Evolutionary conservation across 2,329 filamentous ascomycete genomes (phyloP).

Genomic region (Stemphylium beticola): DNA sequence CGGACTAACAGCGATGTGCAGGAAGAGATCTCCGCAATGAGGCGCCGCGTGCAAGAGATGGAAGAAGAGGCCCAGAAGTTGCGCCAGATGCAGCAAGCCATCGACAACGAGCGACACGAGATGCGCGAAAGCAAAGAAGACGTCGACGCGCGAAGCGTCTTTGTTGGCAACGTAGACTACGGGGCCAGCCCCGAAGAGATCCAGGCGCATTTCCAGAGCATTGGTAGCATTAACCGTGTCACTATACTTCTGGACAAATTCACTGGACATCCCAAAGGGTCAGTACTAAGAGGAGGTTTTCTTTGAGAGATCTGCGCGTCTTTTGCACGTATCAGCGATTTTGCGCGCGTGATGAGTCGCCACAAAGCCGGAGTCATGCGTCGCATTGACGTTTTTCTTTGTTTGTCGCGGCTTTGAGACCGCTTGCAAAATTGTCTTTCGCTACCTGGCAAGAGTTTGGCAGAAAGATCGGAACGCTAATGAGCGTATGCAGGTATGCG

Average conservation of each 20-base stretch:
- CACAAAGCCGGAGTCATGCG: not conserved
- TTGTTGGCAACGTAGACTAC: slow-evolving; percentile 98
- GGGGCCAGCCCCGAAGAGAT: slow-evolving; percentile 97
- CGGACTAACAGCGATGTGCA: slow-evolving; percentile 20
- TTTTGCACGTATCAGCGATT: not conserved
- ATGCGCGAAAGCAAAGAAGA: slow-evolving; percentile 94
- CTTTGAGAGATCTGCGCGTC: slow-evolving; percentile 30
- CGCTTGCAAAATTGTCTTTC: slow-evolving; percentile 39
- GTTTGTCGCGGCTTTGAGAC: not conserved
- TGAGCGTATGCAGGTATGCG: slow-evolving; percentile 75
- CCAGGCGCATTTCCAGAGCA: slow-evolving; percentile 97
- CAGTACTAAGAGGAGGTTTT: slow-evolving; percentile 57
- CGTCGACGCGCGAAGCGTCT: slow-evolving; percentile 92
- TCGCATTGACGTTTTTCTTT: not conserved
- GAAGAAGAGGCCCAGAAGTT: slow-evolving; percentile 65
- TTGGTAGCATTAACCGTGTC: slow-evolving; percentile 95
- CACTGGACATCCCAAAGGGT: slow-evolving; percentile 99
- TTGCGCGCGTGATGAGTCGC: slow-evolving; percentile 1
- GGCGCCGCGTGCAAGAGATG: slow-evolving; percentile 62
- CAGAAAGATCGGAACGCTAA: slow-evolving; percentile 61
- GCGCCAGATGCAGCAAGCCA: slow-evolving; percentile 61
- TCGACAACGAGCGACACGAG: slow-evolving; percentile 84
- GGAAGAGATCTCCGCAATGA: slow-evolving; percentile 58
- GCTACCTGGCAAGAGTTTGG: slow-evolving; percentile 64
- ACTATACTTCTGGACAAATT: slow-evolving; percentile 98